Evolutionary conservation across 1,284 basidiomycete genomes (phyloP).

Genomic region (Ustilago xerochloae): DNA sequence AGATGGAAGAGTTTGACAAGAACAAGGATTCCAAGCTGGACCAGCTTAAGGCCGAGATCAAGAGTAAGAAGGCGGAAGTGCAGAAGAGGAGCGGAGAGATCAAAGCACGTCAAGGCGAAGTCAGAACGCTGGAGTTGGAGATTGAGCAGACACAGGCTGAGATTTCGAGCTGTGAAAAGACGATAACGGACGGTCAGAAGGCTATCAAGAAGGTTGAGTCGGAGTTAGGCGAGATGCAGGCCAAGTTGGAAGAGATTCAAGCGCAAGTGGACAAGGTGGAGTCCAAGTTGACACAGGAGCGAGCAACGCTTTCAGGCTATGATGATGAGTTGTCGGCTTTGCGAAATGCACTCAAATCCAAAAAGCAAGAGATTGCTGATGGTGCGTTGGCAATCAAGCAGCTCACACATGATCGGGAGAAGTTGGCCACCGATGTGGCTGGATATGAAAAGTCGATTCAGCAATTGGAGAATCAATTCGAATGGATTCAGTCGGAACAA

Average conservation of each 20-base stretch:
- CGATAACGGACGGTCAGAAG: constrained; percentile 75
- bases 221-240: constrained; percentile 76
- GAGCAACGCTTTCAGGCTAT: constrained; percentile 85
- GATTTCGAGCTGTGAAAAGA: constrained; percentile 74
- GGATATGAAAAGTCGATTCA: constrained; percentile 60
- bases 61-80: constrained; percentile 81
- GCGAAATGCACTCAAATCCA: constrained; percentile 81
- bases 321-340: constrained; percentile 87
- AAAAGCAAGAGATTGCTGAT: constrained; percentile 80
- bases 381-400: constrained; percentile 78
- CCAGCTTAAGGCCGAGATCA: constrained; percentile 84
- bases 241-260: constrained; percentile 75
- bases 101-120: constrained; percentile 87
- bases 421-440: constrained; percentile 71
- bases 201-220: constrained; percentile 75
- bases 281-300: constrained; percentile 80
- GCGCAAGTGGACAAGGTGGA: constrained; percentile 76
- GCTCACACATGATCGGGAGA: constrained; percentile 72
- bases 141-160: constrained; percentile 88
- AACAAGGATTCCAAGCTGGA: constrained; percentile 97
- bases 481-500: constrained; percentile 89
- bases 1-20: constrained; percentile 98
- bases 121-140: constrained; percentile 87
- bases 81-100: constrained; percentile 83
- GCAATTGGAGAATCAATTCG: constrained; percentile 80